Base-by-base conservation (phyloP, 2,329 filamentous ascomycete species). In the Colletotrichum trifolii region DNA sequence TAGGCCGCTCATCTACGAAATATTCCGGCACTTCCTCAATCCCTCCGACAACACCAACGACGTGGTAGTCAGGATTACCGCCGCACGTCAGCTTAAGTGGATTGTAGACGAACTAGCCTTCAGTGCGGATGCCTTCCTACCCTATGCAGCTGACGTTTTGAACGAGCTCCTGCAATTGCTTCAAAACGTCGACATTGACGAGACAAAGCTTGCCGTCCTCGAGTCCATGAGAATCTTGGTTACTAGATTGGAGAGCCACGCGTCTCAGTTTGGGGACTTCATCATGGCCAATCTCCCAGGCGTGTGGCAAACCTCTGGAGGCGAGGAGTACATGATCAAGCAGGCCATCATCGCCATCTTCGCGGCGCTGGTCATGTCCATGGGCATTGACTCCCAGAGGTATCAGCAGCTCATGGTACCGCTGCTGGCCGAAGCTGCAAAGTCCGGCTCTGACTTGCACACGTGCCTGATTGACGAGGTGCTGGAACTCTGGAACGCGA, bases 381-480 rank as follows among this genome's bases (percentile, higher is more conserved):
- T 98, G 87, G 93, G 91, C 64, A 84, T 87, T 11, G 86, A 91
- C 9, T 96, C 93, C 5, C 85, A 90, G 67, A 85, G 89, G 15
- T 97, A 96, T 71, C 93, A 97, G 68, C 78, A 84, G 13, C 83
- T 94, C 56, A 91, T 97, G 70, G 80, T 97, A 15, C 94, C 95
- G 0, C 85, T 98, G 54, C 90, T 99, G 46, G 84, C 88, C 49
- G 91, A 91, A 71, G 93, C 94, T 2, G 88, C 96, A 40, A 87
- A 94, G 63, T 89, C 91, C 3, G 87, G 86, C 10, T 96, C 93
- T 1, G 87, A 91, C 43, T 83, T 91, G 46, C 88, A 92, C 70
- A 80, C 94, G 2, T 96, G 97, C 72, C 86, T 99, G 10, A 87
- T 97, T 11, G 96, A 98, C 67, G 96, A 99, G 75, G 92, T 93